Evolutionary conservation across 345 rosid species (phyloP).

Genomic region (Psidium friedrichsthalianum): DNA sequence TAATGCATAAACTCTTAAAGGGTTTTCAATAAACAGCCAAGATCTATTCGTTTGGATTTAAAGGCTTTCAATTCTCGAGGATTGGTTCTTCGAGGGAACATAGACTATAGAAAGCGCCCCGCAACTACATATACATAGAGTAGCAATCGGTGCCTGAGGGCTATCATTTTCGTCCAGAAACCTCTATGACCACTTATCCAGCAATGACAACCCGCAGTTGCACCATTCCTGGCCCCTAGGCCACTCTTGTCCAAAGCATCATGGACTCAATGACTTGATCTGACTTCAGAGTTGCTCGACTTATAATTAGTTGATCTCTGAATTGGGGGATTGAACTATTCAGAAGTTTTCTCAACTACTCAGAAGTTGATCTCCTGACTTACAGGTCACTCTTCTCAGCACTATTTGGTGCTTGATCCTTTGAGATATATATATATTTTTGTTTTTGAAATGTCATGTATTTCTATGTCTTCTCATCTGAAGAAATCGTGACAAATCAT

Average conservation of each 20-base stretch:
- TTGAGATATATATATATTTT: not conserved
- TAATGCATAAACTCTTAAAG: not conserved
- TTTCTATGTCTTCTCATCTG: not conserved
- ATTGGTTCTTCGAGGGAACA: not conserved
- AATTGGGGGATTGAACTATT: not conserved
- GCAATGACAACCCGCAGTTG: accelerated
- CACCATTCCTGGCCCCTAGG: not conserved
- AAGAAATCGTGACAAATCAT: not conserved
- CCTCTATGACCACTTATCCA: not conserved
- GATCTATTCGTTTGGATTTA: not conserved
- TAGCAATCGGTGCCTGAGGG: not conserved
- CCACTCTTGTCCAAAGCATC: not conserved
- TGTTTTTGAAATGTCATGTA: not conserved
- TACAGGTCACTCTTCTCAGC: not conserved
- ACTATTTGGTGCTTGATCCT: not conserved
- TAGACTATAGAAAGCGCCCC: not conserved
- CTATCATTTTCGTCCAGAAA: not conserved
- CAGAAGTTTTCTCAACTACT: not conserved
- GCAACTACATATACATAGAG: not conserved
- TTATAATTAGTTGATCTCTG: not conserved
- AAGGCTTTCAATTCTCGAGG: not conserved
- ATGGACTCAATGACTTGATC: not conserved
- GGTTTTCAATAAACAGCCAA: not conserved
- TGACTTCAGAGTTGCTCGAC: not conserved
- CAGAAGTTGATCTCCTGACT: too few relatives aligned